Evolutionary conservation across 345 rosid genomes (phyloP), one percentile per base, ranked within the genome.

Genomic region (Citrus reticulata): DNA sequence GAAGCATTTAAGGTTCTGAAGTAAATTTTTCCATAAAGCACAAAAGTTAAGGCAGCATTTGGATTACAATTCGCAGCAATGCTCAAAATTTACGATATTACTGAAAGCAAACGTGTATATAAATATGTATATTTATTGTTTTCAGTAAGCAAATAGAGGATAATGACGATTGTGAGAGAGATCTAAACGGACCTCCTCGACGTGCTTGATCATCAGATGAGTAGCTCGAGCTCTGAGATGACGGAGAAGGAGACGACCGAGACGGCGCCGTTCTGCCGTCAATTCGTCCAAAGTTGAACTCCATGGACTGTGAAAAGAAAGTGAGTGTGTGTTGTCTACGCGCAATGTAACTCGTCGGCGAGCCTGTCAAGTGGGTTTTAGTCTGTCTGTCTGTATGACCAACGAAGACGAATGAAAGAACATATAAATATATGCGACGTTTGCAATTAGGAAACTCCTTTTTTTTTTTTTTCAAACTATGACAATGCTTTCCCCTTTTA

Each of bases 221-320:
- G 74, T 27, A 63, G 13, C 78, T 62, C 72, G 62, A 4, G 68
- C 58, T 57, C 2, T 80, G 84, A 24, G 49, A 77, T 40, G 79
- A 49, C 51, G 17, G 0, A 0, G 82, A 32, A 16, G 85, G 59
- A 17, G 77, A 46, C 2, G 88, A 35, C 17, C 61, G 34, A 40
- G 22, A 58, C 65, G 37, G 40, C 58, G 72, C 78, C 39, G 83
- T 80, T 42, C 81, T 72, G 32, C 3, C 19, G 65, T 87, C 87
- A 5, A 74, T 79, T 25, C 88, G 85, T 68, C 86, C 83, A 77
- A 76, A 83, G 71, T 83, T 86, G 83, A 83, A 87, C 61, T 86
- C 89, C 89, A 86, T 89, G 63, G 74, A 37, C 22, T 54, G 58
- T 5, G 58, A 0, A 54, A 14, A 0, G 22, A 54, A 19, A 17